Evolutionary conservation across 2,329 filamentous ascomycete species (phyloP).

Genomic region (Helminthosporium solani): DNA sequence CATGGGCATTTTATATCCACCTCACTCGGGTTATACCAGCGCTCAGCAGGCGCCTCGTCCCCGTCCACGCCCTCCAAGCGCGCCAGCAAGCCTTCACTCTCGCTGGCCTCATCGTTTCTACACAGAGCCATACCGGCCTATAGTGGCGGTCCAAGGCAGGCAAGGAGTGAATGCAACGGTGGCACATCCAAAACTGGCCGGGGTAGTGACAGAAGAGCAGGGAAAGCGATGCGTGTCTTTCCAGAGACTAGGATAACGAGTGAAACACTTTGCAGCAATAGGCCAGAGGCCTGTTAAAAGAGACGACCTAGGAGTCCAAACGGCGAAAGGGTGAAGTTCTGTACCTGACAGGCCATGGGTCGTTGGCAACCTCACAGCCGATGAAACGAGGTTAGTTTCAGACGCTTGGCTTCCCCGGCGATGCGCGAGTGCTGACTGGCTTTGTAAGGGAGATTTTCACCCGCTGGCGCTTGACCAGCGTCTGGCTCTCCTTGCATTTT

Average conservation of each 20-base stretch:
- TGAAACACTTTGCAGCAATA: conserved; percentile 35
- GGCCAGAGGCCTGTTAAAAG: conserved; percentile 22
- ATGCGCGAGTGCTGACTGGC: conserved; percentile 26
- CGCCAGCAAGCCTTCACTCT: conserved; percentile 28
- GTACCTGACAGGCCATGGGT: conserved; percentile 19
- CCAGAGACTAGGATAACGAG: conserved; percentile 22
- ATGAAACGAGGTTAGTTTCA: conserved; percentile 28
- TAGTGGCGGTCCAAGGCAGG: conserved; percentile 20
- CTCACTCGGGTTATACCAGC: conserved; percentile 21
- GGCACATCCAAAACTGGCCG: conserved; percentile 24
- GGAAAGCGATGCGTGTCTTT: conserved; percentile 23
- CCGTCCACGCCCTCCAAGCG: conserved; percentile 17
- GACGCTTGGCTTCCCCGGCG: conserved; percentile 4
- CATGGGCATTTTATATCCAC: conserved; percentile 34
- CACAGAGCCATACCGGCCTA: conserved; percentile 24
- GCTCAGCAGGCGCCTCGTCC: conserved; percentile 21
- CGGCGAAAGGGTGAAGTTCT: conserved; percentile 19
- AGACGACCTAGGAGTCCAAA: conserved; percentile 1
- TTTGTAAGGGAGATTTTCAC: conserved; percentile 13
- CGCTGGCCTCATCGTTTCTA: conserved; percentile 26
- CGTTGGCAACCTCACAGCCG: conserved; percentile 31
- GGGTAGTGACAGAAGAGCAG: conserved; percentile 20
- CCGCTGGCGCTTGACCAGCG: conserved; percentile 30
- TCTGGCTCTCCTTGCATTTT: too few species aligned
- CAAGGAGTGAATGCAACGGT: conserved; percentile 35